Evolutionary conservation across 2,329 filamentous ascomycete genomes (phyloP), one percentile per base, ranked within the genome.

Genomic region (Trichoderma oligosporum): DNA sequence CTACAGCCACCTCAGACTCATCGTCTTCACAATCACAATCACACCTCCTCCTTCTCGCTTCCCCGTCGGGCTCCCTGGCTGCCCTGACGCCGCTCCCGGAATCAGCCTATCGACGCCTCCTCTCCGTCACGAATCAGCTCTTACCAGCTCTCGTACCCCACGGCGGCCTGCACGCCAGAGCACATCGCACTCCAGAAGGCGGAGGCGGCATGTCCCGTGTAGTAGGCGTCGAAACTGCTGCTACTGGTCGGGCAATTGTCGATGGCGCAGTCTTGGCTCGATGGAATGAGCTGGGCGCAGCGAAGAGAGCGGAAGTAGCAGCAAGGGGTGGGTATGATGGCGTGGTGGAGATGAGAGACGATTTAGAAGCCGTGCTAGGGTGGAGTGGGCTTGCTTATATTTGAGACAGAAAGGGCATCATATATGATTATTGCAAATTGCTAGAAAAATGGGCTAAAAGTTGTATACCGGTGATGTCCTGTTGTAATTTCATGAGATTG

Each of bases 141-240:
- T 79, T 86, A 7, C 89, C 85, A 31, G 85, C 86, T 0, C 81
- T 97, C 7, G 85, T 89, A 41, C 86, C 91, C 61, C 76, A 88
- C 4, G 89, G 86, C 7, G 91, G 89, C 0, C 78, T 97, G 48
- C 97, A 97, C 71, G 88, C 91, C 2, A 85, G 88, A 56, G 89
- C 86, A 0, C 89, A 93, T 73, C 82, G 94, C 12, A 77, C 77
- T 46, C 82, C 65, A 69, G 79, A 63, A 8, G 70, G 73, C 62
- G 79, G 69, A 70, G 79, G 68, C 69, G 81, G 70, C 67, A 73
- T 56, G 44, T 57, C 75, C 60, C 58, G 71, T 67, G 5, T 74
- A 6, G 71, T 82, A 0, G 82, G 78, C 12, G 81, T 85, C 1
- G 83, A 85, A 49, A 78, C 78, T 57, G 82, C 74, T 63, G 58